Evolutionary conservation across 1,139 yeast genomes (phyloP), one percentile per base, ranked within the genome.

Genomic region (Suhomyces terraborum): DNA sequence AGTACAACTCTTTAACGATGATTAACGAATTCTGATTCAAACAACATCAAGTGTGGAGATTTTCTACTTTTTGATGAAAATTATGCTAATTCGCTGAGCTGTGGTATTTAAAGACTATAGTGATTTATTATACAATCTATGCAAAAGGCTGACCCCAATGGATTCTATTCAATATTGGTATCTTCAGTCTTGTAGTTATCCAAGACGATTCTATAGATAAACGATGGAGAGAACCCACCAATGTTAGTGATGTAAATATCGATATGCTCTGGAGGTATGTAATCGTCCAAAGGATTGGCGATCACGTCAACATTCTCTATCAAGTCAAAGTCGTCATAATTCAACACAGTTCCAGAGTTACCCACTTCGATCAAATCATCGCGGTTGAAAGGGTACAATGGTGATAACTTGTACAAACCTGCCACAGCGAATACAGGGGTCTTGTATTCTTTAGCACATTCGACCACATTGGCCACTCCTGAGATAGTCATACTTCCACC

Each of bases 361-460:
- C 98, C 98, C 41, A 91, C 93, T 65, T 93, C 98, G 40, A 93
- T 83, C 52, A 93, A 73, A 52, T 84, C 84, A 55, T 88, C 95
- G 47, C 88, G 79, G 57, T 89, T 94, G 62, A 88, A 91, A 25
- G 99, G 98, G 59, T 94, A 93, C 45, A 88, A 73, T 19, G 98
- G 98, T 4, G 96, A 86, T 44, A 94, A 75, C 64, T 93, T 93
- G 72, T 88, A 93, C 44, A 93, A 73, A 26, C 98, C 98, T 1
- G 97, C 91, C 32, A 91, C 95, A 0, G 95, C 93, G 59, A 94
- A 85, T 5, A 94, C 98, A 0, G 98, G 98, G 6, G 97, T 93
- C 55, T 82, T 79, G 63, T 88, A 91, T 59, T 88, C 96, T 58
- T 87, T 88, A 10, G 99, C 99, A 65, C 97, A 88, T 64, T 89